Evolutionary conservation across 2,329 filamentous ascomycete species (phyloP).

Genomic region (Venturia oleaginea): DNA sequence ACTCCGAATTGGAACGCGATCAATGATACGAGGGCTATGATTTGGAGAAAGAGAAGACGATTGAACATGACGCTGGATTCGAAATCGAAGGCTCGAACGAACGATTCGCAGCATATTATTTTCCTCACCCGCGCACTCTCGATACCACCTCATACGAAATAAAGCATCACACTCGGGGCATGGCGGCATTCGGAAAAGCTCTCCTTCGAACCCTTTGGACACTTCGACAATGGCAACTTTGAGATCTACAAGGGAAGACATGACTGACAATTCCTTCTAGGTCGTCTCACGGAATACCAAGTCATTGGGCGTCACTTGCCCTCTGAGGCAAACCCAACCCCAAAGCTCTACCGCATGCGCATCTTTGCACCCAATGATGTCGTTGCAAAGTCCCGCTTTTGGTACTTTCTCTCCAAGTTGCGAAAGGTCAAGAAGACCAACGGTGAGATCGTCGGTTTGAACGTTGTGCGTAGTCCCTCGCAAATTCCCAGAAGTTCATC

Average conservation of each 20-base stretch:
- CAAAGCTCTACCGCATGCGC: slow-evolving; percentile 99
- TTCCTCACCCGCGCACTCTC: not conserved
- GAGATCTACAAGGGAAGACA: not conserved
- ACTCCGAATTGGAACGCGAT: not conserved
- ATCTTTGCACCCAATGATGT: slow-evolving; percentile 98
- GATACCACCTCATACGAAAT: not conserved
- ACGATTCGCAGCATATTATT: not conserved
- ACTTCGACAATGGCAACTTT: too few species aligned
- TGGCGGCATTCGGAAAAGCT: not conserved
- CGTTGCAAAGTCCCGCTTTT: slow-evolving; percentile 99
- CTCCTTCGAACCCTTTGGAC: not conserved
- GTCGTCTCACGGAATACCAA: slow-evolving; percentile 99
- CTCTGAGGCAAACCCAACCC: slow-evolving; percentile 91
- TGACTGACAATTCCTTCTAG: slow-evolving; percentile 39
- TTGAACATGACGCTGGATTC: not conserved
- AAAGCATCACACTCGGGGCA: not conserved
- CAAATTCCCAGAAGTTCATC: not conserved
- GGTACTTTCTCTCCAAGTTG: slow-evolving; percentile 99
- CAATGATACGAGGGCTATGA: not conserved
- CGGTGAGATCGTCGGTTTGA: slow-evolving; percentile 96
- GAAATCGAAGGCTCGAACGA: not conserved
- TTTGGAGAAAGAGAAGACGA: not conserved
- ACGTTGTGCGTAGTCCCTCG: slow-evolving; percentile 60
- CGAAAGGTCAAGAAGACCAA: slow-evolving; percentile 99
- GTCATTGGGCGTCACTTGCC: slow-evolving; percentile 99